Evolutionary conservation across 805 yeast species (phyloP), one percentile per base, ranked within the genome.

Genomic region (Wickerhamiella vanderwaltii): DNA sequence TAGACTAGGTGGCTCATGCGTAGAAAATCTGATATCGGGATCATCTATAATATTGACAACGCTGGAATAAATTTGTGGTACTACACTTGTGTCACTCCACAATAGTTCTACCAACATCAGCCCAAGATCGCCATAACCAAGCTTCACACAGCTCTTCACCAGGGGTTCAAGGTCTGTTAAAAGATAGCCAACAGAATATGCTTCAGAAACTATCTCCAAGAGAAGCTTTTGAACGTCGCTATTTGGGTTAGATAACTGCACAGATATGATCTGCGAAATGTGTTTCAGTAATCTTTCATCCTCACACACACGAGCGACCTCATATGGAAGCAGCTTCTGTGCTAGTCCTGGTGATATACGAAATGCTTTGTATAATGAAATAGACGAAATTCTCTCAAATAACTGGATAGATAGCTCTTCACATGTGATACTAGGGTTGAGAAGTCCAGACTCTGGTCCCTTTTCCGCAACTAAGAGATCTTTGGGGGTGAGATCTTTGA

Each of bases 41-140:
- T 35, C 19, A 31, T 29, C 41, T 13, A 38, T 17, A 16, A 38
- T 15, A 6, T 29, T 28, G 3, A 29, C 15, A 15, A 29, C 28
- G n/a, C 11, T 20, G 25, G 26, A 5, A 5, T 15, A 34, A 20
- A 12, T 4, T 15, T 20, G 18, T n/a, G 40, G 33, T 2, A 13
- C 19, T 6, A 11, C 30, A 17, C 31, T 29, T 9, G 35, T 17
- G 2, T 17, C 28, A n/a, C 25, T 12, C 41, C 41, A 38, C 20
- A 24, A n/a, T 30, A 30, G 7, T 15, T 38, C 41, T 9, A 29
- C 35, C 13, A 38, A 16, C 41, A 38, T 38, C 13, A 38, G 35
- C 5, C 41, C 41, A 23, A 38, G 30, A 5, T 20, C 13, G 6
- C 36, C 36, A 6, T 20, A 18, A 4, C 17, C 26, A n/a, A 33